Base-by-base conservation (phyloP, 768 basidiomycete species). In the Lentinula aciculospora region DNA sequence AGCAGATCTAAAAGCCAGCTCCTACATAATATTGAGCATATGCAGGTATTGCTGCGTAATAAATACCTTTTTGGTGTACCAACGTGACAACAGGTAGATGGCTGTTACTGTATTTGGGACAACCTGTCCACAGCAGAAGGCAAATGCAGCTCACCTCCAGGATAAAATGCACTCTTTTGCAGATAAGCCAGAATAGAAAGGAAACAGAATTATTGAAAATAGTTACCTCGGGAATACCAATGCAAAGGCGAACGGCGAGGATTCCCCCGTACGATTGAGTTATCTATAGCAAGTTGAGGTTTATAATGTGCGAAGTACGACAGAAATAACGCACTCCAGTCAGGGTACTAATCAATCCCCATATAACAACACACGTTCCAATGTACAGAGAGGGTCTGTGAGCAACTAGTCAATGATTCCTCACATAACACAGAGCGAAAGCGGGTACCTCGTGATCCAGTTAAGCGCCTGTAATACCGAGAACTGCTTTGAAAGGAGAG, bases 1-100 rank as follows among this genome's bases (percentile, higher is more conserved):
- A 1, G 84, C 83, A 2, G 81, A 79, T 34, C 86, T 80, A 57
- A 87, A 79, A 0, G 84, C 80, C n/a, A 88, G 70, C 71, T 88
- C 85, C 82, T 86, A 25, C 1, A n/a, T 17, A 12, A 54, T 10
- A 46, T 25, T 37, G 10, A 29, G 15, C 28, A n/a, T n/a, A 46
- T 56, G 17, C 9, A 25, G 28, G 28, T 31, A 28, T 7, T 29
- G 42, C 46, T 50, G 13, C 10, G 4, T 15, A 44, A 39, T 23
- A 29, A 44, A 19, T 25, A 73, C 85, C 79, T 86, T 79, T 61
- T 72, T 79, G 1, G 81, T 82, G 58, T 83, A 82, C 81, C 80
- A 82, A 23, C 79, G 71, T n/a, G 79, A 80, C 2, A 81, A 69
- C 10, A 77, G 67, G 58, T 72, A 76, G 7, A 74, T 64, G 4